Conservation (phyloP, 2,329 filamentous ascomycete genomes). For the Diaporthe aspalathi region DNA sequence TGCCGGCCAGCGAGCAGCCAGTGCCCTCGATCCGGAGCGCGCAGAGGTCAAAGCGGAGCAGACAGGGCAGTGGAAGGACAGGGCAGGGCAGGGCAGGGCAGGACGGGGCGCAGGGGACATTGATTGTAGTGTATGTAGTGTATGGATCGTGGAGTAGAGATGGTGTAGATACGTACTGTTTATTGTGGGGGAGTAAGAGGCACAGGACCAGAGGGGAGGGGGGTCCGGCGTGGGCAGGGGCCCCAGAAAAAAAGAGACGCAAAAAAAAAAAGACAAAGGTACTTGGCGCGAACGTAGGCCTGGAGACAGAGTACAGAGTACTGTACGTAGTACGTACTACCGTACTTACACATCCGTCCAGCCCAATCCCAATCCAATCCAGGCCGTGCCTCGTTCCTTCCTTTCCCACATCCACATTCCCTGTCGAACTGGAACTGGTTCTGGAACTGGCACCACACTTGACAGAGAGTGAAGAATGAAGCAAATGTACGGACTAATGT, state of each 20-base stretch:
- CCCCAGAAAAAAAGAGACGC: conserved; percentile 13
- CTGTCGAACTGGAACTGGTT: conserved; percentile 29
- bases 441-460: conserved; percentile 32
- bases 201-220: too few species aligned
- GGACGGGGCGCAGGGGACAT: not conserved
- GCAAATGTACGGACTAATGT: conserved; percentile 31
- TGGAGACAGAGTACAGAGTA: not conserved
- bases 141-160: too few species aligned
- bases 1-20: not conserved
- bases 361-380: conserved; percentile 29
- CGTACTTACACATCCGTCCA: conserved; percentile 31
- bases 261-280: not conserved
- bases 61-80: not conserved
- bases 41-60: conserved; percentile 19
- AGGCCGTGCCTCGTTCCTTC: conserved; percentile 35
- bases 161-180: too few species aligned
- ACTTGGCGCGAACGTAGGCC: conserved; percentile 23
- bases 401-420: conserved; percentile 30
- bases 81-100: not conserved
- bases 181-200: not conserved
- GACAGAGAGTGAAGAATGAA: conserved; percentile 32
- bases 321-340: not conserved
- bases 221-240: conserved; percentile 19
- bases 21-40: conserved; percentile 9
- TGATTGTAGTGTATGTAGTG: too few species aligned